A percentile compares a stretch with the other conserved stretches of the same genome.
phyloP scores from a whole-genome alignment of 257 asterid genomes.

The Petunia secreta region DNA sequence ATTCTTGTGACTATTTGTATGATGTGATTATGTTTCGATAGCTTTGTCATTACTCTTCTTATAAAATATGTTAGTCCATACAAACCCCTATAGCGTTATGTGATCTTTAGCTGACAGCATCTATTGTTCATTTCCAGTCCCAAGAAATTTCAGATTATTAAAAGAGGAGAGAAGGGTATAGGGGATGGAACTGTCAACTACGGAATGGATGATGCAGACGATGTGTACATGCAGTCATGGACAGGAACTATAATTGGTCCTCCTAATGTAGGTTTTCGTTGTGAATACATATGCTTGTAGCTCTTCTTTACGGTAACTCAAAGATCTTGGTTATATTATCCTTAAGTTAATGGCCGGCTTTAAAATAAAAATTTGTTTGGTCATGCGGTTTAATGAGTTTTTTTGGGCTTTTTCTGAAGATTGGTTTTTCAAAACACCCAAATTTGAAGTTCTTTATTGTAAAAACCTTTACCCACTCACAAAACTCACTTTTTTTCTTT shows the following conservation, averaged over 20 bases:
- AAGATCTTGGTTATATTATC: no score
- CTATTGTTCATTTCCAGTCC: conserved; percentile 52
- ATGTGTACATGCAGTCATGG: conserved; percentile 87
- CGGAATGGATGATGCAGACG: conserved; percentile 91
- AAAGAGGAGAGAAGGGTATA: conserved; percentile 90
- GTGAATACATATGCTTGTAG: background rate
- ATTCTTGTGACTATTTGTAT: no score
- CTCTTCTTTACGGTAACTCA: background rate
- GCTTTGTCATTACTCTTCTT: background rate
- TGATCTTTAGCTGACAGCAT: conserved; percentile 23
- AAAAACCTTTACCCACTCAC: no score
- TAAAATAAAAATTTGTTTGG: no score
- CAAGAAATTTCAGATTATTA: conserved; percentile 82
- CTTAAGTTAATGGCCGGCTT: no score
- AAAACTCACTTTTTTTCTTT: no score
- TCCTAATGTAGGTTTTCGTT: conserved; percentile 60
- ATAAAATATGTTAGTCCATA: background rate
- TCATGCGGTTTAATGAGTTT: no score
- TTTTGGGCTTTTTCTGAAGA: no score
- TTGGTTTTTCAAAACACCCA: no score
- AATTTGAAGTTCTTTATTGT: no score
- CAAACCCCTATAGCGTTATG: background rate
- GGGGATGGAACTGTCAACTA: conserved; percentile 94
- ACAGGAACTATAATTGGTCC: conserved; percentile 92
- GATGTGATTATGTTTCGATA: background rate